Base-by-base conservation (phyloP, 148 eudicot genomes). In the Rhododendron henanense region DNA sequence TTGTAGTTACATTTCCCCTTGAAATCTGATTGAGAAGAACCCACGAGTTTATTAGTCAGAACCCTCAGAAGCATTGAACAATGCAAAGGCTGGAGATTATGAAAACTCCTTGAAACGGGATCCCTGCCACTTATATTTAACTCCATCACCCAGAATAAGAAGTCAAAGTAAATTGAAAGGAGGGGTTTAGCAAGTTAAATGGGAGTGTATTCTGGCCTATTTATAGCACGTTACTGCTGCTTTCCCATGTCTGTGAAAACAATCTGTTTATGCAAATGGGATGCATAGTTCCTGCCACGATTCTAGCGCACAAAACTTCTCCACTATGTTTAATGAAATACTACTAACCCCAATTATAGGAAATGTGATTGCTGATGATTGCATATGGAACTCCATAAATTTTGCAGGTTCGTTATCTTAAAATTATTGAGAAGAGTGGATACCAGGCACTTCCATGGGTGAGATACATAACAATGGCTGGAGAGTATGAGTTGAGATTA, bases 401-500 rank as follows among this genome's bases (percentile, higher is more conserved):
- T 85, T 84, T 81, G 39, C 89, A 93, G 95, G 95, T 93, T 39
- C 91, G 92, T 69, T 92, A 90, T 84, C 87, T 91, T 57, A 92
- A 93, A 71, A 14, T 71, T 31, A 71, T 71, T 71, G 76, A 71
- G 76, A 71, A 71, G 76, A 71, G 76, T 33, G 76, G 76, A 33
- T 71, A 71, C 76, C 76, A 31, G 8, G 76, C 76, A 33, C 76
- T 71, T 71, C 76, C 76, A 8, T 71, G 76, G 76, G 76, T 71
- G 76, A 31, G 76, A 14, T 71, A 71, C 41, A 71, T 71, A 84
- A 86, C 90, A 61, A 90, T 93, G 81, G 81, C 33, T 4, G 87
- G 89, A 91, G 95, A 92, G 50, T 93, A 93, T 78, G 95, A 93
- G 84, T 86, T 93, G 82, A 88, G 95, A 79, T 80, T 92, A 69